Evolutionary conservation across 345 rosid genomes (phyloP).

Genomic region (Eucalyptus pumila): DNA sequence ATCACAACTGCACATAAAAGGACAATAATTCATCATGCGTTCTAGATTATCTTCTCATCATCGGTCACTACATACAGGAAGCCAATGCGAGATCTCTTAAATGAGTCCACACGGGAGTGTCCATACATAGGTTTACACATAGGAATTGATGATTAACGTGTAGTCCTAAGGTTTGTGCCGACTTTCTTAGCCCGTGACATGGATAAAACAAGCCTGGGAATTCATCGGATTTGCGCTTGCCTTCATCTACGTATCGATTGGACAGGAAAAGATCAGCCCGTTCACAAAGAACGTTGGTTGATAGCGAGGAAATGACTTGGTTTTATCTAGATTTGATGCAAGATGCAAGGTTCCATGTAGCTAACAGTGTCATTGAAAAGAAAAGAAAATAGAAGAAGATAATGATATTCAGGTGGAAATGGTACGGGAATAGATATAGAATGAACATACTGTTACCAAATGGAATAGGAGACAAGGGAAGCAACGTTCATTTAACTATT

Average conservation of each 20-base stretch:
- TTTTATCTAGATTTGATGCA: neutral
- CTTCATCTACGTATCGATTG: neutral
- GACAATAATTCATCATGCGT: neutral
- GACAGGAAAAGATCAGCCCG: neutral
- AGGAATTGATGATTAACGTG: neutral
- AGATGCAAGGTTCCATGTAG: neutral
- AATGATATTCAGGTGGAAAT: neutral
- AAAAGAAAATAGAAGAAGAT: neutral
- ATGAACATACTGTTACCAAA: too few relatives aligned
- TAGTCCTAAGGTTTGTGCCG: neutral
- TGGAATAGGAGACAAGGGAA: too few relatives aligned
- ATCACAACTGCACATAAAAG: neutral
- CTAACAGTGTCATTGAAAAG: neutral
- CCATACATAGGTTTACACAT: neutral
- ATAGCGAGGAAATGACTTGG: neutral
- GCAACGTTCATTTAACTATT: too few relatives aligned
- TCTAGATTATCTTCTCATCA: neutral
- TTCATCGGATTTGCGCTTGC: neutral
- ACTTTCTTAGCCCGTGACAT: neutral
- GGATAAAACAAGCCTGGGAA: neutral
- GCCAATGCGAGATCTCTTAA: neutral
- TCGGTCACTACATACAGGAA: neutral
- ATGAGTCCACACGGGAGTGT: neutral
- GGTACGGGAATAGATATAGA: neutral
- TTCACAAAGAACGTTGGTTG: neutral